phyloP scores from a whole-genome alignment of 2,329 filamentous ascomycete genomes.

The Diaporthe sp. region DNA sequence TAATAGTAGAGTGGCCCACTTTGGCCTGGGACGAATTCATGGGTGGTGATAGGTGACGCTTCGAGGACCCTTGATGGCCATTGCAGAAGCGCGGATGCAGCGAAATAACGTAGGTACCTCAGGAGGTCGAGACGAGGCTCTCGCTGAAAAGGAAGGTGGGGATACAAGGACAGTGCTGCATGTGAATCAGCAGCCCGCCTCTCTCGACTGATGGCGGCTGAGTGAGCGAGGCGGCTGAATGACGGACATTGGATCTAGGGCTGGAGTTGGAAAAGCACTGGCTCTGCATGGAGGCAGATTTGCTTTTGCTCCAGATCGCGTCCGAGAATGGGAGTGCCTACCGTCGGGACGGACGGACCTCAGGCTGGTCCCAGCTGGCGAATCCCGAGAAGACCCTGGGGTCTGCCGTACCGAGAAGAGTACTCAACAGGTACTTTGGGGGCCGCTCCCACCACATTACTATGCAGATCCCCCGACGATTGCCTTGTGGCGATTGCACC shows the following conservation, averaged over 20 bases:
- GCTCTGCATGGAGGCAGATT: slow-evolving; percentile 27
- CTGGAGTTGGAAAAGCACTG: slow-evolving; percentile 27
- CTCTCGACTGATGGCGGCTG: slow-evolving; percentile 18
- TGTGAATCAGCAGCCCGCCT: slow-evolving; percentile 10
- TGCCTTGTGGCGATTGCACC: slow-evolving; percentile 8
- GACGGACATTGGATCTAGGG: slow-evolving; percentile 29
- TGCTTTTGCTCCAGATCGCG: slow-evolving; percentile 30
- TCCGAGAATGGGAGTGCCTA: slow-evolving; percentile 32
- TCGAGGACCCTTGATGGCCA: slow-evolving; percentile 25
- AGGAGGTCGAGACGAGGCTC: slow-evolving; percentile 4
- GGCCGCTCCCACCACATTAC: neutral
- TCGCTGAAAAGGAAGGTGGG: slow-evolving; percentile 23
- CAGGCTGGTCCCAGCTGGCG: slow-evolving; percentile 35
- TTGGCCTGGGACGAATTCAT: slow-evolving; percentile 32
- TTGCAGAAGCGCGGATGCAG: slow-evolving; percentile 25
- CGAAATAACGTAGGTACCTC: slow-evolving; percentile 13
- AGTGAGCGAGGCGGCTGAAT: slow-evolving; percentile 34
- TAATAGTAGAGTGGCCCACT: slow-evolving; percentile 32
- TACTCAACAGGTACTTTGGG: slow-evolving; percentile 37
- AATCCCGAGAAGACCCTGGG: slow-evolving; percentile 27
- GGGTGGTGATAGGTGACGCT: slow-evolving; percentile 34
- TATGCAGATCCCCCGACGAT: slow-evolving; percentile 17
- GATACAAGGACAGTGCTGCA: slow-evolving; percentile 4
- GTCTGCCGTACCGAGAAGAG: slow-evolving; percentile 27
- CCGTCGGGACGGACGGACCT: slow-evolving; percentile 35